phyloP scores from a whole-genome alignment of 1,284 basidiomycete genomes.

The Irpex sp. region DNA sequence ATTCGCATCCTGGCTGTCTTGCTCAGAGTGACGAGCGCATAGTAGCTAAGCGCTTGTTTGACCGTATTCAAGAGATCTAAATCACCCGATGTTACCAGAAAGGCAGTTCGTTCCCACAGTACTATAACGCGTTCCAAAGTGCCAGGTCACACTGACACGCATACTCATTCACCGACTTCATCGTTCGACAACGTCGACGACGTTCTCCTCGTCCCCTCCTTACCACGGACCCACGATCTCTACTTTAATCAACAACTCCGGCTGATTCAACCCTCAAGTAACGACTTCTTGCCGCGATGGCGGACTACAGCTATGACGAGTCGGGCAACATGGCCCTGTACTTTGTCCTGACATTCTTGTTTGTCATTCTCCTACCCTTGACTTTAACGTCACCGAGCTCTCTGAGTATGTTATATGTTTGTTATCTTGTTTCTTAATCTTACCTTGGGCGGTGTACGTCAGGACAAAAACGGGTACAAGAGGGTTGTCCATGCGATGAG shows the following conservation, averaged over 20 bases:
- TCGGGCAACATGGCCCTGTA: constrained; percentile 85
- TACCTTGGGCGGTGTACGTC: background rate
- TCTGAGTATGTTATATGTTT: constrained; percentile 26
- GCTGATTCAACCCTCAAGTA: background rate
- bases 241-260: background rate
- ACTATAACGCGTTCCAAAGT: constrained; percentile 13
- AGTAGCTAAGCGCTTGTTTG: background rate
- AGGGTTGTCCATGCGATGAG: constrained; percentile 62
- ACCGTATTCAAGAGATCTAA: background rate
- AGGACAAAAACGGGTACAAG: constrained; percentile 20
- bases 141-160: constrained; percentile 17
- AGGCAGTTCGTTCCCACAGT: constrained; percentile 14
- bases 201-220: constrained; percentile 8
- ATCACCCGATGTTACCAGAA: background rate
- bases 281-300: constrained; percentile 40
- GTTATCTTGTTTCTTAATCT: background rate
- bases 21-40: too few relatives aligned
- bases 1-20: constrained; percentile 32
- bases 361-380: constrained; percentile 72
- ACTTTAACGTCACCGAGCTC: constrained; percentile 46
- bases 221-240: constrained; percentile 6
- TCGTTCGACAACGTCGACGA: background rate
- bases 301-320: constrained; percentile 84
- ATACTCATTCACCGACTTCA: constrained; percentile 5
- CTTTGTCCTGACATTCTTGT: constrained; percentile 83